Conservation (phyloP, 192 early-diverging fungal species). For the Coemansia sp. region DNA sequence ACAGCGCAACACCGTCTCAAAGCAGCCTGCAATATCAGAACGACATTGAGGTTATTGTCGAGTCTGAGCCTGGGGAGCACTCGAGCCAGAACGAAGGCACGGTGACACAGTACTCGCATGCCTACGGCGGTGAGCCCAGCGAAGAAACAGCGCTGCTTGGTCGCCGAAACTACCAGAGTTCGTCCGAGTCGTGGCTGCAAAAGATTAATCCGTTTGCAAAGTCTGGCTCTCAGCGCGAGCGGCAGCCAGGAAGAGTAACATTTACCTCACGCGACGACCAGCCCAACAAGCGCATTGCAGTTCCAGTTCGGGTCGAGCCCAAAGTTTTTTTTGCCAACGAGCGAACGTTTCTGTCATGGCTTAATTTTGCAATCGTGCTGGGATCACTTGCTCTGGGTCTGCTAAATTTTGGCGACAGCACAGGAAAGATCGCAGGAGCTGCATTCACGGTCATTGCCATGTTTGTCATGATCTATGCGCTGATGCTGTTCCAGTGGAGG, state of each 20-base stretch:
- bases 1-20: slow-evolving; percentile 26
- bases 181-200: slow-evolving; percentile 26
- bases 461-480: slow-evolving; percentile 76
- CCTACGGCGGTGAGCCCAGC: slow-evolving; percentile 13
- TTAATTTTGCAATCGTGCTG: slow-evolving; percentile 77
- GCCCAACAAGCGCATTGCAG: slow-evolving; percentile 66
- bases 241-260: slow-evolving; percentile 12
- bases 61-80: slow-evolving; percentile 37
- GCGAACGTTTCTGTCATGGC: slow-evolving; percentile 88
- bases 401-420: slow-evolving; percentile 79
- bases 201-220: slow-evolving; percentile 33
- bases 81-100: slow-evolving; percentile 39
- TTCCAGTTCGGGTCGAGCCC: slow-evolving; percentile 79
- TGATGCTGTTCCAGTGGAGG: slow-evolving; percentile 74
- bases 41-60: slow-evolving; percentile 40
- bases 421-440: slow-evolving; percentile 66
- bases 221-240: neutral
- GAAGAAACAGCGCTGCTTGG: slow-evolving; percentile 40
- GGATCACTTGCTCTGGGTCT: slow-evolving; percentile 75
- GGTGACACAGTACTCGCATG: slow-evolving; percentile 26
- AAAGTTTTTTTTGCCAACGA: slow-evolving; percentile 97
- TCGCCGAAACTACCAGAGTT: neutral
- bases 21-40: slow-evolving; percentile 24
- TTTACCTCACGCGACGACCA: slow-evolving; percentile 29
- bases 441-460: slow-evolving; percentile 73